Evolutionary conservation across 176 grass and related monocot species (phyloP).

Genomic region (Poa annua): DNA sequence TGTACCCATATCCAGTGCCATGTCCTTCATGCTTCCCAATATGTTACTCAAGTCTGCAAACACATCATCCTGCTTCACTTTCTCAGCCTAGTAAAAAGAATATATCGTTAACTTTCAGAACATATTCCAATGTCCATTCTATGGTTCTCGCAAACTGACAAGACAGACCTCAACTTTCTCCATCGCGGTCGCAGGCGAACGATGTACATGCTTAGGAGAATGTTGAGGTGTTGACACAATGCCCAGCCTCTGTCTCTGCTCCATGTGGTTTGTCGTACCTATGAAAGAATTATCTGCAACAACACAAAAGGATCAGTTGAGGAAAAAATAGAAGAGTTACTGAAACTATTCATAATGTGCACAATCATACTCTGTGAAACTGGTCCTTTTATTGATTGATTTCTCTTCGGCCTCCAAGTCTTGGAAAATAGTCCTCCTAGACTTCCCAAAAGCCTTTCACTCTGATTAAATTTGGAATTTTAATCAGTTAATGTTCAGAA

Average conservation of each 20-base stretch:
- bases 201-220: conserved; percentile 41
- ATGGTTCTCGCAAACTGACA: conserved; percentile 6
- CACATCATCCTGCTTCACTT: conserved; percentile 72
- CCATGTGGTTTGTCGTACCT: conserved; percentile 48
- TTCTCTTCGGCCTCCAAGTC: conserved; percentile 91
- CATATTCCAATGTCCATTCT: not conserved
- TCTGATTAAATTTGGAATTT: conserved; percentile 49
- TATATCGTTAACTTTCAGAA: not conserved
- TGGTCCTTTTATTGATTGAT: conserved; percentile 77
- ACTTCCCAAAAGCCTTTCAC: conserved; percentile 91
- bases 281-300: conserved; percentile 50
- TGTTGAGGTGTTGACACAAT: conserved; percentile 47
- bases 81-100: conserved; percentile 57
- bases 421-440: conserved; percentile 93
- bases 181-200: conserved; percentile 50
- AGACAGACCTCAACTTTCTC: conserved; percentile 67
- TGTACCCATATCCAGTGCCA: conserved; percentile 79
- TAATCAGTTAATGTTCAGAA: conserved; percentile 14
- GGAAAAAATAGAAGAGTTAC: not conserved
- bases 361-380: conserved; percentile 60
- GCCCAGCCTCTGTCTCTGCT: conserved; percentile 63
- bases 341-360: conserved; percentile 29
- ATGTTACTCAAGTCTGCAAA: conserved; percentile 70
- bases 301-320: conserved; percentile 33
- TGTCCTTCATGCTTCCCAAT: conserved; percentile 68